These are phyloP conservation scores for Taxillus chinensis DNA, from an alignment of 164 flowering plant species.

Conservation along the genomic window DNA sequence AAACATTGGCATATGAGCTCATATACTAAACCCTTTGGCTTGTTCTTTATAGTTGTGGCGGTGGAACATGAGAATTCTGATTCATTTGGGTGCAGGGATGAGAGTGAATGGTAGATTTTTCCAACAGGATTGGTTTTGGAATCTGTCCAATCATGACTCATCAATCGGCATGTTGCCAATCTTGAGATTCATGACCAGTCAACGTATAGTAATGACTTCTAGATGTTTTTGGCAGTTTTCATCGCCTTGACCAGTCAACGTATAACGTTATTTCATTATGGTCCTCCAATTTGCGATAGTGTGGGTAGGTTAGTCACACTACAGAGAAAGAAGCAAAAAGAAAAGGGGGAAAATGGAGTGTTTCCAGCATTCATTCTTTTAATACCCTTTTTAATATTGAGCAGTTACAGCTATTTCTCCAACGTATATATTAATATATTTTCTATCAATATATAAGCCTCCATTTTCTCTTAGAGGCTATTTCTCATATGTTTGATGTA, in stretches of 20 bases:
- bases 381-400: slow-evolving; percentile 8
- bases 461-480: too few relatives aligned
- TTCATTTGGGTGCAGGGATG: slow-evolving; percentile 55
- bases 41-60: too few relatives aligned
- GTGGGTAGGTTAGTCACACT: slow-evolving; percentile 15
- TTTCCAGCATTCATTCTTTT: slow-evolving; percentile 4
- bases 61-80: too few relatives aligned
- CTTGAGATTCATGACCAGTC: slow-evolving; percentile 98
- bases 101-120: slow-evolving; percentile 97
- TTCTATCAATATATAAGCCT: too few relatives aligned
- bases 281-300: slow-evolving; percentile 2
- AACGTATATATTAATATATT: slow-evolving; percentile 6
- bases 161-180: slow-evolving; percentile 94
- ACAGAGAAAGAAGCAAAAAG: neutral
- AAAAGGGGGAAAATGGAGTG: neutral
- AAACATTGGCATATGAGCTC: slow-evolving; percentile 1
- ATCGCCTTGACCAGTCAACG: too few relatives aligned
- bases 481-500: too few relatives aligned
- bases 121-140: slow-evolving; percentile 84
- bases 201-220: slow-evolving; percentile 75
- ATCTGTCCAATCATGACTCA: slow-evolving; percentile 73
- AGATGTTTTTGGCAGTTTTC: slow-evolving; percentile 88
- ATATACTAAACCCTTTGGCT: neutral
- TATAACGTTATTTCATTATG: neutral
- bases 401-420: neutral